A percentile compares a stretch with the other conserved stretches of the same genome.
Conservation (phyloP, 73 alveolate species). For the Blepharisma stoltei region DNA sequence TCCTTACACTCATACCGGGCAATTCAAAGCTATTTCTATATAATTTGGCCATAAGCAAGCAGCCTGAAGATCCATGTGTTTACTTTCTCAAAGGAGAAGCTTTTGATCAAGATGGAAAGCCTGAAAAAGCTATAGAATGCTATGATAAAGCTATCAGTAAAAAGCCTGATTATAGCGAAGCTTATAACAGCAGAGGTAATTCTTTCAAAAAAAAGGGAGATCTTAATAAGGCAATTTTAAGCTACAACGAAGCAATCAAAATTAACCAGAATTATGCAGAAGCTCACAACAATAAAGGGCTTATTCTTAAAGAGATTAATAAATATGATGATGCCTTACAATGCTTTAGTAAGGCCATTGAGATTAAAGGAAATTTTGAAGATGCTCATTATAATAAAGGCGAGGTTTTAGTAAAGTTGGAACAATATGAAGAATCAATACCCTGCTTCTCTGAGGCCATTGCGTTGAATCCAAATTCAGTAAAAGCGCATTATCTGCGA, state of each 20-base stretch:
- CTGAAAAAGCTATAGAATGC: conserved; percentile 84
- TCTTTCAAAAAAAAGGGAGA: conserved; percentile 90
- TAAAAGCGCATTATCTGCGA: conserved; percentile 59
- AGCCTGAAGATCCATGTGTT: no score
- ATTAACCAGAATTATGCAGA: conserved; percentile 70
- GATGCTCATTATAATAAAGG: conserved; percentile 94
- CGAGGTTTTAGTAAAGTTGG: conserved; percentile 85
- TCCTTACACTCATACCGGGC: no score
- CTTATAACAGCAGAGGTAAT: conserved; percentile 92
- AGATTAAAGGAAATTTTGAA: conserved; percentile 80
- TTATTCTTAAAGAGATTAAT: conserved; percentile 91
- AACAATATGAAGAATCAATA: conserved; percentile 88
- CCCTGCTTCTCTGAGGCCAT: conserved; percentile 84
- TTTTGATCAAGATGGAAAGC: conserved; percentile 87
- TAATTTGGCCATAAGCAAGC: no score
- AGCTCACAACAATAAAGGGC: conserved; percentile 87
- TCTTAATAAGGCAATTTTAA: conserved; percentile 58
- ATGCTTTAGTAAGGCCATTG: conserved; percentile 85
- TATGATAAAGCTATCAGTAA: conserved; percentile 85
- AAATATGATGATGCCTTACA: conserved; percentile 90
- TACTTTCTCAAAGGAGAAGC: conserved; percentile 75
- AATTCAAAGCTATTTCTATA: no score
- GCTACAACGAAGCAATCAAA: conserved; percentile 68
- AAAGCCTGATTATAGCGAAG: conserved; percentile 88
- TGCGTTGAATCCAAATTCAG: conserved; percentile 75